Base-by-base conservation (phyloP, 2,329 filamentous ascomycete species). In the Aspergillus ochraceoroseus region DNA sequence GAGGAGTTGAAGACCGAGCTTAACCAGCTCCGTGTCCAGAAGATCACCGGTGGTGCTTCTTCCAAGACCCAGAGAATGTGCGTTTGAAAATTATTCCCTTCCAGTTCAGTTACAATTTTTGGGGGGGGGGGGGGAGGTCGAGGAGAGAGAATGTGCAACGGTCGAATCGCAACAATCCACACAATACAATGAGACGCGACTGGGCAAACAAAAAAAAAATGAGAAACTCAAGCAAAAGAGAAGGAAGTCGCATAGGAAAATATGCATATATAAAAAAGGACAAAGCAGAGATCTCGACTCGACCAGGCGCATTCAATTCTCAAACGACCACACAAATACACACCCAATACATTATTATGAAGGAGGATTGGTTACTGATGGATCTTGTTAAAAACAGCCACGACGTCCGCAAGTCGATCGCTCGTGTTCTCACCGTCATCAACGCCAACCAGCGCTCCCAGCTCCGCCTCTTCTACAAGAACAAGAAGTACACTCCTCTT, bases 401-500 rank as follows among this genome's bases (percentile, higher is more conserved):
- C 79, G 94, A 98, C 73, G 80, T 98, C 71, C 89, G 92, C 80
- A 98, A 98, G 82, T 95, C 89, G 57, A 95, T 98, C 74, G 94
- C 92, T 68, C 89, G 90, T 69, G 87, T 95, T 74, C 83, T 98
- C 65, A 98, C 92, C 73, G 81, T 98, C 77, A 95, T 98, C 83
- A 98, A 96, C 82, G 85, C 88, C 75, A 96, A 94, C 82, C 92
- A 98, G 80, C 85, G 94, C 72, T 79, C 87, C 59, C 89, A 96
- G 77, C 87, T 98, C 65, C 88, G 89, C 64, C 80, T 96, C 59
- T 96, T 96, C 85, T 98, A 98, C 83, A 94, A 95, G 82, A 85
- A 85, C 83, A 96, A 96, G 87, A 96, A 95, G 81, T 95, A 95
- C 82, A 76, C 88, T 55, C 92, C 92, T 56, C 87, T 98, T 70